Conservation (phyloP, 331 rosid species). For the Rosa hybrid region DNA sequence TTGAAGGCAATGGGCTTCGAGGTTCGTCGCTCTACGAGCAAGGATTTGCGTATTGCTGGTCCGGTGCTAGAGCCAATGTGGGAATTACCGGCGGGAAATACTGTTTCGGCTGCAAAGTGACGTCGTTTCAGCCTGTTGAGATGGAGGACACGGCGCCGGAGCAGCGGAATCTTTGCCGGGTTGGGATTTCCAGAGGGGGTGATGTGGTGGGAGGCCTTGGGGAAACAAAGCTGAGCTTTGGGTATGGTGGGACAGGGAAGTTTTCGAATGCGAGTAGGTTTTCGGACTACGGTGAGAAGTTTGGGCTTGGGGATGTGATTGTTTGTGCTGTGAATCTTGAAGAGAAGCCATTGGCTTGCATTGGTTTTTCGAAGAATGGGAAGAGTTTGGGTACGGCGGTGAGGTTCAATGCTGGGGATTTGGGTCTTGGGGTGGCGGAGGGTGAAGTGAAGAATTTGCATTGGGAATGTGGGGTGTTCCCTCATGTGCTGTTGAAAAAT, state of each 20-base stretch:
- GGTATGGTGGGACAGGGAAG: slow-evolving; percentile 54
- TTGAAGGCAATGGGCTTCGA: slow-evolving; percentile 38
- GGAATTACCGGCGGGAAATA: slow-evolving; percentile 58
- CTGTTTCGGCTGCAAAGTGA: slow-evolving; percentile 58
- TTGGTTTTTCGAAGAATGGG: slow-evolving; percentile 64
- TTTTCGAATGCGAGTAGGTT: slow-evolving; percentile 38
- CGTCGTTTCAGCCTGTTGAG: slow-evolving; percentile 40
- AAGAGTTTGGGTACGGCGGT: slow-evolving; percentile 46
- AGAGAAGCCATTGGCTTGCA: slow-evolving; percentile 46
- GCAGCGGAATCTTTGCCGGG: slow-evolving; percentile 48
- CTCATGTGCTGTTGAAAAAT: slow-evolving; percentile 61
- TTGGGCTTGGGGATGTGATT: slow-evolving; percentile 57
- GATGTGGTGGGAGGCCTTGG: slow-evolving; percentile 54
- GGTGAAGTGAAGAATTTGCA: slow-evolving; percentile 19
- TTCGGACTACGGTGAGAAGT: slow-evolving; percentile 48
- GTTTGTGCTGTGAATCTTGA: slow-evolving; percentile 60
- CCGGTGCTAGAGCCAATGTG: slow-evolving; percentile 50
- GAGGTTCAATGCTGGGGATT: slow-evolving; percentile 38
- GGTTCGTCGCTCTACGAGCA: slow-evolving; percentile 47
- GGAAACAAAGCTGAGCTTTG: slow-evolving; percentile 51
- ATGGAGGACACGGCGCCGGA: slow-evolving; percentile 40
- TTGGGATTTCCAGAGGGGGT: slow-evolving; percentile 59
- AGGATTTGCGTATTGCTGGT: slow-evolving; percentile 70
- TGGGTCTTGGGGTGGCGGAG: slow-evolving; percentile 37
- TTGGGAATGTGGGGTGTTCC: slow-evolving; percentile 47